phyloP scores from a whole-genome alignment of 1,139 yeast species.

The Suhomyces guaymorum region DNA sequence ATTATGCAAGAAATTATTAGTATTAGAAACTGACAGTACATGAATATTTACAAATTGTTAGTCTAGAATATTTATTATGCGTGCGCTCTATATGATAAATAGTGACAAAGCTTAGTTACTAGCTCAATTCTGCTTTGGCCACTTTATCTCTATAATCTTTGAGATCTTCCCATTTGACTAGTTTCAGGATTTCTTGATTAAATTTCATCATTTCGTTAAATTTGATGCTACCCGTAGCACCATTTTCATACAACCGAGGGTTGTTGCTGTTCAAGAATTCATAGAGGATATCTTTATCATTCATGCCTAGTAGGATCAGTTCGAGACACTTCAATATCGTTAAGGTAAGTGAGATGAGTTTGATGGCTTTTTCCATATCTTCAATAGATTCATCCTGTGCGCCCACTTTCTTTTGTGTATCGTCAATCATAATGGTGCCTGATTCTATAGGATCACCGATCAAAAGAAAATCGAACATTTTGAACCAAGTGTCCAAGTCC shows the following conservation, averaged over 20 bases:
- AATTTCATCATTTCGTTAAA: conserved; percentile 16
- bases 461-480: conserved; percentile 54
- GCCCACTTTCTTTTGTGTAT: neutral
- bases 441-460: conserved; percentile 21
- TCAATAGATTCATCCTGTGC: too few relatives aligned
- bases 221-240: conserved; percentile 11
- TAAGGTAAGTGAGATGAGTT: conserved; percentile 15
- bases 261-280: conserved; percentile 16
- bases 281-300: conserved; percentile 15
- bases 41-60: too few relatives aligned
- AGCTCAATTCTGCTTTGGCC: neutral
- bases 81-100: too few relatives aligned
- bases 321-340: conserved; percentile 18
- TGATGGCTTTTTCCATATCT: conserved; percentile 14
- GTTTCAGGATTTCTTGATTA: conserved; percentile 11
- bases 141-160: conserved; percentile 1
- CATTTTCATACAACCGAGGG: conserved; percentile 5
- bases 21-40: too few relatives aligned
- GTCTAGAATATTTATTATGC: too few relatives aligned
- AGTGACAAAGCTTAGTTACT: too few relatives aligned
- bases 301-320: conserved; percentile 10
- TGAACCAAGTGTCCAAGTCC: conserved; percentile 54
- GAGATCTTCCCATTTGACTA: conserved; percentile 4
- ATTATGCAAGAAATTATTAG: too few relatives aligned
- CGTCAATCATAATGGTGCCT: neutral